Percentiles rank a stretch among this genome's conserved stretches.
Evolutionary conservation across 306 rosid genomes (phyloP).

Genomic region (Parietaria judaica): DNA sequence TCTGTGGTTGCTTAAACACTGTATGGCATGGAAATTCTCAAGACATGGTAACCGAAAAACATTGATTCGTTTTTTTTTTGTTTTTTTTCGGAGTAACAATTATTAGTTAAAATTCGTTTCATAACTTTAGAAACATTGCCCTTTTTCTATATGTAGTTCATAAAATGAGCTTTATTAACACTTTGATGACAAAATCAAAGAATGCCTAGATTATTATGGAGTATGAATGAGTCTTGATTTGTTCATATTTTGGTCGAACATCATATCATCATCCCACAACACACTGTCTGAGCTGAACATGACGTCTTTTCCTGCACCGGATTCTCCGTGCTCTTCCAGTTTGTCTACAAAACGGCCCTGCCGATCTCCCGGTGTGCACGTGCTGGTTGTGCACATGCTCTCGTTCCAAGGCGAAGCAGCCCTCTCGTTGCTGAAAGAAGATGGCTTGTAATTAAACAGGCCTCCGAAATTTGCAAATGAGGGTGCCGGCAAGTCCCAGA

Average conservation of each 20-base stretch:
- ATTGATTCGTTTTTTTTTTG: no score
- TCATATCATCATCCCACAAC: constrained; percentile 86
- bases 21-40: no score
- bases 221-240: constrained; percentile 28
- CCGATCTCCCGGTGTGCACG: constrained; percentile 63
- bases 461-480: constrained; percentile 38
- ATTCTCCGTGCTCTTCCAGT: constrained; percentile 49
- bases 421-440: constrained; percentile 48
- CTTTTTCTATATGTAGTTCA: no score
- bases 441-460: constrained; percentile 46
- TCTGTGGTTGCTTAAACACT: no score
- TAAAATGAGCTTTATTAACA: constrained; percentile 58
- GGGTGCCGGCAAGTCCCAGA: constrained; percentile 51
- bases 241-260: constrained; percentile 41
- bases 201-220: not conserved
- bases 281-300: constrained; percentile 68
- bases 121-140: no score
- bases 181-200: constrained; percentile 22
- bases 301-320: constrained; percentile 50
- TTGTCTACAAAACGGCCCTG: constrained; percentile 50
- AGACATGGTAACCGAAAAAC: no score
- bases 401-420: constrained; percentile 80
- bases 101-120: no score
- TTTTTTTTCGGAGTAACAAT: no score
- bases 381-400: constrained; percentile 74